Evolutionary conservation across 108 stramenopile species (phyloP), one percentile per base, ranked within the genome.

Genomic region (Cylindrotheca closterium): DNA sequence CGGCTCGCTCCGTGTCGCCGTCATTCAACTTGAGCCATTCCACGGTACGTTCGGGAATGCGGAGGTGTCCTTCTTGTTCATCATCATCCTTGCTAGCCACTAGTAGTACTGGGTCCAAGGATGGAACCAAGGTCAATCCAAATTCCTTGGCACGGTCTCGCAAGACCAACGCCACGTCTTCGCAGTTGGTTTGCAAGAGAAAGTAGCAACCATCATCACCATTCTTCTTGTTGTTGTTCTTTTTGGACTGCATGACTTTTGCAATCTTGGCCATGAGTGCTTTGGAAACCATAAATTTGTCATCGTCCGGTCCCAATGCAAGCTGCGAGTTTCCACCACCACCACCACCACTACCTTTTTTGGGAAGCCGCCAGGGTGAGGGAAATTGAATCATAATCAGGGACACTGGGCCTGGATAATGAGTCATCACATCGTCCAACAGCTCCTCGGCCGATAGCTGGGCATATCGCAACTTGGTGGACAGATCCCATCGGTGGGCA

Each of bases 111-210:
- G 37, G 37, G 15, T 42, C 7, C 15, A 7, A 10, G 15, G 37
- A 7, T 42, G 37, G 37, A 10, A 42, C 37, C 7, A 15, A 7
- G 7, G 7, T 15, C 37, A 42, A 42, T 10, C 37, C 37, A 15
- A 42, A 42, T 42, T 42, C 10, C 7, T 7, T 42, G 37, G 82
- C 83, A 10, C 65, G 61, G 29, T 87, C 58, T 34, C 65, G 61
- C 74, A 92, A 87, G 45, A 58, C 50, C 3, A 92, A 70, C 23
- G 87, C 87, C 3, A 92, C 91, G 75, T 92, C 91, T 61, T 92
- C 91, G 33, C 82, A 84, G 52, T 92, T 92, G 54, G 78, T 77
- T 71, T 92, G 91, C n/a, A 92, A 47, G 0, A 88, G 45, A 17
- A 92, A 37, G 18, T 47, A 46, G n/a, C n/a, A n/a, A n/a, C n/a